Evolutionary conservation across 2,329 filamentous ascomycete species (phyloP).

Genomic region (Penicillium sp.): DNA sequence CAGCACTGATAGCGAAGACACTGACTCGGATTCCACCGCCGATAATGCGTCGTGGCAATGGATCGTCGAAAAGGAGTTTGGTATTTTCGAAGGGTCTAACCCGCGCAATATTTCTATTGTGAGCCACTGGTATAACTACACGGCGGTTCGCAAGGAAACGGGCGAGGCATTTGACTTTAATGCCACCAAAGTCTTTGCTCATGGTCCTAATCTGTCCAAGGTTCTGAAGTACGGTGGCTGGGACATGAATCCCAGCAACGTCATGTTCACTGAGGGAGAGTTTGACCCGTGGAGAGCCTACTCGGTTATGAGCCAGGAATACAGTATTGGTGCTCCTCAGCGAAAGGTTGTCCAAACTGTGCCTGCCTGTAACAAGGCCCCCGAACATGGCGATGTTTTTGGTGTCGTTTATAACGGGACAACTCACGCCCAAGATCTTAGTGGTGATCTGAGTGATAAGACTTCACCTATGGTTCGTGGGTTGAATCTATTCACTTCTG

Average conservation of each 20-base stretch:
- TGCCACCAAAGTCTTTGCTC: not conserved
- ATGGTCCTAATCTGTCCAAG: not conserved
- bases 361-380: not conserved
- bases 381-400: not conserved
- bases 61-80: not conserved
- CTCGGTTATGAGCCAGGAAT: not conserved
- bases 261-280: constrained; percentile 2
- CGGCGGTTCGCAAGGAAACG: not conserved
- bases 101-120: not conserved
- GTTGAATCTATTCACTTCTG: not conserved
- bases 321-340: not conserved
- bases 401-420: not conserved
- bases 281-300: constrained; percentile 1
- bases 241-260: not conserved
- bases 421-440: not conserved
- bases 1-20: not conserved
- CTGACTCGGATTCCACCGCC: not conserved
- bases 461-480: not conserved
- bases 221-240: not conserved
- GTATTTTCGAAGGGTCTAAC: not conserved
- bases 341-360: not conserved
- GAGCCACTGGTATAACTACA: not conserved
- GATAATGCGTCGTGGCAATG: not conserved
- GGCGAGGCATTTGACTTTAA: not conserved
- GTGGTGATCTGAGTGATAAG: not conserved